Evolutionary conservation across 225 moss, liverwort and hornwort species (phyloP), one percentile per base, ranked within the genome.

Genomic region (Sphagnum tenellum): DNA sequence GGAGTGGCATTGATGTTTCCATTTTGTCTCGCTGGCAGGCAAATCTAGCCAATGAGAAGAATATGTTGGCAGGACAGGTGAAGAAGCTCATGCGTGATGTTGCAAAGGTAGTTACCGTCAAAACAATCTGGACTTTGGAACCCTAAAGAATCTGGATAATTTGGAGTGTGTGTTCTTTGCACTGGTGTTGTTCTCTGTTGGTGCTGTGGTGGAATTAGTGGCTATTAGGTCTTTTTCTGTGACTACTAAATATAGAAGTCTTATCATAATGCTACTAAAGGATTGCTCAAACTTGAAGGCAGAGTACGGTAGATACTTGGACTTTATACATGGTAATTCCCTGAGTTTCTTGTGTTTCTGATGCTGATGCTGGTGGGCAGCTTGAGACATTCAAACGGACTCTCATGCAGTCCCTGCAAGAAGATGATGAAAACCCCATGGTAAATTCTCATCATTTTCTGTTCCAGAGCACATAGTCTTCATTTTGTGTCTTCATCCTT

Each of bases 381-480:
- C 79, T 94, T 83, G 94, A 94, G 77, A 88, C 94, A 0, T 94
- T 94, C 71, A 94, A 94, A 80, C 87, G 94, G 8, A 81, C 91
- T 59, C 78, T 94, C 2, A 89, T 94, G 91, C 91, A 94, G 64
- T 94, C 94, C 29, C 74, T 94, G 71, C 91, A 94, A 65, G 91
- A 91, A 72, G 94, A 91, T 59, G 86, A 88, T 29, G 82, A 80
- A 6, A 78, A 72, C 8, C 81, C 78, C 52, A 79, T 69, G 68
- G 86, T 86, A 53, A 79, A 75, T 62, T 71, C 58, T 51, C 55
- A 12, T 58, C 12, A 65, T 29, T 13, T 67, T 46, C 5, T 14
- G 1, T 29, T 29, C 29, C 29, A 29, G 29, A 29, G 29, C 29
- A 29, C 29, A 29, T 1, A 29, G 29, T 29, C 29, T 29, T 29